Evolutionary conservation across 257 asterid species (phyloP), one percentile per base, ranked within the genome.

Genomic region (Lavandula angustifolia): DNA sequence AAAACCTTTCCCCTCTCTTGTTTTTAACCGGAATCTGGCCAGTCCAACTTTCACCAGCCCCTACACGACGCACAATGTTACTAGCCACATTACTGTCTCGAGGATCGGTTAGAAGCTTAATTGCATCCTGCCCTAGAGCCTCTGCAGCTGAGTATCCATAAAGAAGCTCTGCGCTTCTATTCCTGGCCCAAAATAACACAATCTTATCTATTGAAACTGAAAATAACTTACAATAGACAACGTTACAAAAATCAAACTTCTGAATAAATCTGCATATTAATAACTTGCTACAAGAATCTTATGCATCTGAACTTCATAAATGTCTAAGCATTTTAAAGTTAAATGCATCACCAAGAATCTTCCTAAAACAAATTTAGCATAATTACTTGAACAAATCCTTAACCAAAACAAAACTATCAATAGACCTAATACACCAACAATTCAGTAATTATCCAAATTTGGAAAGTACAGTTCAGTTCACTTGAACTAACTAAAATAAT

Each of bases 21-120:
- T 79, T 77, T 74, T 68, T 84, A 37, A 87, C 83, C 1, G 96
- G 98, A 76, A 86, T 84, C 78, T 84, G 92, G 46, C 99, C 99
- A 0, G 92, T 90, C 98, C 98, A 94, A 72, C 74, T 82, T 68
- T 94, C 91, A 47, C 98, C 99, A 78, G 62, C 71, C 3, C 66
- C 38, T 37, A 85, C 92, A 18, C 84, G 85, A 32, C 66, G 31
- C 48, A 94, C 63, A 54, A 94, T 86, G 75, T 79, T 66, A 42
- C 50, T 68, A 65, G 88, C 96, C 37, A 79, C 72, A 38, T 67
- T 63, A 66, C 56, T 78, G 75, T 90, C 92, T 46, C 14, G 78
- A 42, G 74, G 46, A 63, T 90, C 95, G 7, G 74, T 69, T 51
- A 94, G 60, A 43, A 94, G 91, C 75, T 81, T 87, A 55, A 84